A percentile compares a stretch with the other conserved stretches of the same genome.
phyloP scores from a whole-genome alignment of 768 basidiomycete genomes.

The Leccinellum luteum region DNA sequence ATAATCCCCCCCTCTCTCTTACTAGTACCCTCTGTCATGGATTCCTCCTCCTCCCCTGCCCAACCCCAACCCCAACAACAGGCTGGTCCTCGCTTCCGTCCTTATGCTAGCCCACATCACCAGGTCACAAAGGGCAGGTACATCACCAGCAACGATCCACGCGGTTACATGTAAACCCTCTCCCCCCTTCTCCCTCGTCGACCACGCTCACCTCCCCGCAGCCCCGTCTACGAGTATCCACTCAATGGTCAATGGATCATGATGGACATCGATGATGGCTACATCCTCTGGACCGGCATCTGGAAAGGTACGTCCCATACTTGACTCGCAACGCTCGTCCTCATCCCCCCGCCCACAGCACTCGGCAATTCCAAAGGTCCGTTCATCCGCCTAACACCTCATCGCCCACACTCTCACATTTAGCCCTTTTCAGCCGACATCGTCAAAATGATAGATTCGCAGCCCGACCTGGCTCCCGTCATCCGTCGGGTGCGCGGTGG shows the following conservation, averaged over 20 bases:
- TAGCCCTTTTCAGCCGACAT: slow-evolving; percentile 66
- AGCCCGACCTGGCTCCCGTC: slow-evolving; percentile 80
- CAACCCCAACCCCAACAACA: slow-evolving; percentile 4
- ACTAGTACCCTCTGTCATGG: slow-evolving; percentile 35
- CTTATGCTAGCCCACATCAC: slow-evolving; percentile 72
- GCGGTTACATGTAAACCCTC: slow-evolving; percentile 77
- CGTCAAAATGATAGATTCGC: slow-evolving; percentile 89
- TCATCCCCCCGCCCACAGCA: slow-evolving; percentile 42
- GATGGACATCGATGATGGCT: slow-evolving; percentile 94
- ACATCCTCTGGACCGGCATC: slow-evolving; percentile 89
- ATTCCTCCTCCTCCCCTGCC: slow-evolving; percentile 37
- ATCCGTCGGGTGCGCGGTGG: slow-evolving; percentile 84
- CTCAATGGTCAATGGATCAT: slow-evolving; percentile 91
- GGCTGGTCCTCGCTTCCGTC: slow-evolving; percentile 48
- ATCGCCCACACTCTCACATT: slow-evolving; percentile 10
- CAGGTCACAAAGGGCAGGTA: slow-evolving; percentile 84
- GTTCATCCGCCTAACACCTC: slow-evolving; percentile 13
- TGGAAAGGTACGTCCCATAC: slow-evolving; percentile 70
- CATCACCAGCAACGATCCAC: slow-evolving; percentile 85
- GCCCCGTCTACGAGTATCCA: slow-evolving; percentile 88
- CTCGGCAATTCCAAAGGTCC: slow-evolving; percentile 87
- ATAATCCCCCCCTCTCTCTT: slow-evolving; percentile 12
- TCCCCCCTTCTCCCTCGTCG: background rate
- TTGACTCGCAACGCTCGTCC: background rate
- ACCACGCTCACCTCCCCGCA: slow-evolving; percentile 17